A percentile compares a stretch with the other conserved stretches of the same genome.
phyloP scores from a whole-genome alignment of 768 basidiomycete genomes.

The Termitomyces eurrhizus region DNA sequence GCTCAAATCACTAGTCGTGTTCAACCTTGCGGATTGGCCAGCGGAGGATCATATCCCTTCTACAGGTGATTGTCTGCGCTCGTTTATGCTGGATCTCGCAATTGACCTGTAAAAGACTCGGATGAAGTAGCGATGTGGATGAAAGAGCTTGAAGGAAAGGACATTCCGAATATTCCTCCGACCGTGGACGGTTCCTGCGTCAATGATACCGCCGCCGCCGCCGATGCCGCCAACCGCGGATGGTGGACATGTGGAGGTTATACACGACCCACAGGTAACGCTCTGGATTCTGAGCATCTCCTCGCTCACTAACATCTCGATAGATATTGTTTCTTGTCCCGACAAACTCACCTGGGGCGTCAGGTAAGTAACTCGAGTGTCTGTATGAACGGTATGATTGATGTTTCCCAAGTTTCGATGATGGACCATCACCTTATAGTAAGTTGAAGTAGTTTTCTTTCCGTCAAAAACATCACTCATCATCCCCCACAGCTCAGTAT shows the following conservation, averaged over 20 bases:
- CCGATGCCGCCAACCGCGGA: slow-evolving; percentile 58
- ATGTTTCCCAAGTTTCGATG: slow-evolving; percentile 58
- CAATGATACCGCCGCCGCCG: slow-evolving; percentile 51
- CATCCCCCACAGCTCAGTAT: slow-evolving; percentile 20
- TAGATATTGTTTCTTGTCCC: slow-evolving; percentile 66
- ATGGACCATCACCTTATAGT: slow-evolving; percentile 86
- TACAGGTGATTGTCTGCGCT: slow-evolving; percentile 38
- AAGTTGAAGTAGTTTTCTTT: slow-evolving; percentile 26
- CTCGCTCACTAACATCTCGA: not conserved
- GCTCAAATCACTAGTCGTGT: slow-evolving; percentile 20
- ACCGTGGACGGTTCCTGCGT: slow-evolving; percentile 70
- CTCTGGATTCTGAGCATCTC: not conserved
- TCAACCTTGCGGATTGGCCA: slow-evolving; percentile 49
- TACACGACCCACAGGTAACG: slow-evolving; percentile 45
- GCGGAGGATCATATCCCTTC: slow-evolving; percentile 54
- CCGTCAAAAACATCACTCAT: not conserved
- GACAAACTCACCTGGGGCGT: slow-evolving; percentile 74
- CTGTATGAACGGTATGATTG: not conserved
- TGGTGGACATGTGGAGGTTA: slow-evolving; percentile 92
- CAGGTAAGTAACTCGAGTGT: slow-evolving; percentile 30
- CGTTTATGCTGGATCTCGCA: not conserved
- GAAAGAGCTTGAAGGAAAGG: slow-evolving; percentile 64
- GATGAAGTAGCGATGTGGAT: slow-evolving; percentile 70
- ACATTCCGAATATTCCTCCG: slow-evolving; percentile 63
- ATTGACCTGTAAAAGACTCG: slow-evolving; percentile 35